Evolutionary conservation across 176 grass and related monocot genomes (phyloP), one percentile per base, ranked within the genome.

Genomic region (Oryza australiensis): DNA sequence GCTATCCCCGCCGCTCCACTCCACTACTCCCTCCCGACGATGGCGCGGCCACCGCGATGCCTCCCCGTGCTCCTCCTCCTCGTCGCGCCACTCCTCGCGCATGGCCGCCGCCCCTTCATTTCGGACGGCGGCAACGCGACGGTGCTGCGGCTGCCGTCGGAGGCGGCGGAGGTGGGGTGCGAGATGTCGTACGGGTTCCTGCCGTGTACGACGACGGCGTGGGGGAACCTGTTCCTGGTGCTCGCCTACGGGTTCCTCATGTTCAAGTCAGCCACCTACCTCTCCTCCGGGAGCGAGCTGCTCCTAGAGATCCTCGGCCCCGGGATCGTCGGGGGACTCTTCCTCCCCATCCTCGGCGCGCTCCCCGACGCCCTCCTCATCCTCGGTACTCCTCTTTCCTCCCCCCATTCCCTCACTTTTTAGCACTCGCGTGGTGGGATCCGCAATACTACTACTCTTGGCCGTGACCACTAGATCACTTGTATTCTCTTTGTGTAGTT

Each of bases 131-230:
- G 3, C 1, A 9, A 1, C 53, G 38, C 1, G 8, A 7, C 71
- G 14, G 75, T 62, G 12, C 83, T 87, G 23, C 88, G 86, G 23
- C 81, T 82, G 37, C 49, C 83, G 53, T 53, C 79, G 42, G 48
- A 6, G 68, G 75, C 12, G 35, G 24, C 0, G 65, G 71, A 2
- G 64, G 62, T 5, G 28, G 83, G 41, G 26, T 98, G 95, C 79
- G 90, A 98, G 76, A 89, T 86, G 83, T 88, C 96, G 73, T 98
- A 98, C 55, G 96, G 96, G 42, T 93, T 95, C 76, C 73, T 98
- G 23, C 96, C 96, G 12, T 98, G 92, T 75, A 94, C 95, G 9
- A 49, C 26, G 3, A 95, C 92, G 13, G 86, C 63, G 8, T 5
- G 69, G 3, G 95, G 95, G 0, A 98, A 98, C 87, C 64, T 98